Base-by-base conservation (phyloP, 2,329 filamentous ascomycete species). In the Aspergillaceae sp. region DNA sequence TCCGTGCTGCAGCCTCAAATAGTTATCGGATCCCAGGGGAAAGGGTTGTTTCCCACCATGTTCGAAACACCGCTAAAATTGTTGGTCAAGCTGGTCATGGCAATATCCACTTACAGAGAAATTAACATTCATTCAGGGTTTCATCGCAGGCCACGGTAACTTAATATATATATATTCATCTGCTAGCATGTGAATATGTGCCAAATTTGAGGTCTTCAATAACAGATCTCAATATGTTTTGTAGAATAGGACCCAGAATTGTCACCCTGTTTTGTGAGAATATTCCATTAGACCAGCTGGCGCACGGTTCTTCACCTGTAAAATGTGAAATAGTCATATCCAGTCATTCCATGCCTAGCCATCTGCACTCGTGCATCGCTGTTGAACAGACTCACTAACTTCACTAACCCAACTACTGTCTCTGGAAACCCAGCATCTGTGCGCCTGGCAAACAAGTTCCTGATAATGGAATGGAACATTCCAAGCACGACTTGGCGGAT, bases 21-120 rank as follows among this genome's bases (percentile, higher is more conserved):
- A 19, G 19, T 19, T 19, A 19, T 19, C 19, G 19, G 19, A 19
- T 19, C 19, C 19, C 19, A 19, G 19, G 19, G 19, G 19, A 19
- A 19, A 19, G 19, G 32, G 19, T 19, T 19, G 19, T 49, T 47
- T 10, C 67, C 76, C 66, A 80, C 74, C 41, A 76, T 74, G 57
- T 83, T 71, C 29, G 75, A 71, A 48, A 72, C 73, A 11, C 80
- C 79, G 50, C 68, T 78, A 56, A 83, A 81, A 1, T 72, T 70
- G 58, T 82, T 82, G 11, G 77, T 81, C 26, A 81, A 65, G 32
- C 71, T 76, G 0, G 74, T 74, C n/a, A 77, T 52, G 32, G 81
- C 48, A 0, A 78, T 56, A 51, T 82, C 78, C 2, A 72, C 70
- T 0, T 67, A 64, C 3, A 44, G 40, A 1, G 33, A 82, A 58